Conservation (phyloP, 345 rosid species). For the Eucalyptus rudis region DNA sequence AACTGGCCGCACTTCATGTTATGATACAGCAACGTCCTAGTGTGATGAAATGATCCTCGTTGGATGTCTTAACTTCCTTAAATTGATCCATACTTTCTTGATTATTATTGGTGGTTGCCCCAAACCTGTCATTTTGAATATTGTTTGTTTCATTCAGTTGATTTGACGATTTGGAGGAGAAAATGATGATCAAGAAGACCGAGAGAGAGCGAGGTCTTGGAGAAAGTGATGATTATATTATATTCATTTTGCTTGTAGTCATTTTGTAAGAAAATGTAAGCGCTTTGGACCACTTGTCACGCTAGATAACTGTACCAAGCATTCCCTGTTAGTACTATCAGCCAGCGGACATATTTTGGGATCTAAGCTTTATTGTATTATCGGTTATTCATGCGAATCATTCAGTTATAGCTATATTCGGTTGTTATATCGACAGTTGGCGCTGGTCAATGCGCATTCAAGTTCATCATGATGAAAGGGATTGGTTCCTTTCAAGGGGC, state of each 20-base stretch:
- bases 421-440: neutral
- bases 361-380: neutral
- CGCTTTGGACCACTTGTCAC: neutral
- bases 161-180: neutral
- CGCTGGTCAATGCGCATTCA: neutral
- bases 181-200: neutral
- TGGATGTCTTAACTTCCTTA: neutral
- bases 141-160: neutral
- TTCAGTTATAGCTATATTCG: neutral
- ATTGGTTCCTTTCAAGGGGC: too few relatives aligned
- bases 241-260: neutral
- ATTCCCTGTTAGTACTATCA: neutral
- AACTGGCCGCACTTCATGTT: neutral
- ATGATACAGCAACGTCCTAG: neutral
- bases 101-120: neutral
- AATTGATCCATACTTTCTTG: neutral
- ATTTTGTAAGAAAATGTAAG: neutral
- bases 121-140: neutral
- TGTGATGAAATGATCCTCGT: neutral
- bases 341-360: neutral
- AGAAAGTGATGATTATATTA: neutral
- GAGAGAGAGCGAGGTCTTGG: neutral
- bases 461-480: too few relatives aligned
- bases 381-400: neutral
- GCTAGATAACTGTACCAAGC: neutral